These are phyloP conservation scores for Yarrowia bubula DNA, from an alignment of 805 yeast genomes.

Conservation along the genomic window DNA sequence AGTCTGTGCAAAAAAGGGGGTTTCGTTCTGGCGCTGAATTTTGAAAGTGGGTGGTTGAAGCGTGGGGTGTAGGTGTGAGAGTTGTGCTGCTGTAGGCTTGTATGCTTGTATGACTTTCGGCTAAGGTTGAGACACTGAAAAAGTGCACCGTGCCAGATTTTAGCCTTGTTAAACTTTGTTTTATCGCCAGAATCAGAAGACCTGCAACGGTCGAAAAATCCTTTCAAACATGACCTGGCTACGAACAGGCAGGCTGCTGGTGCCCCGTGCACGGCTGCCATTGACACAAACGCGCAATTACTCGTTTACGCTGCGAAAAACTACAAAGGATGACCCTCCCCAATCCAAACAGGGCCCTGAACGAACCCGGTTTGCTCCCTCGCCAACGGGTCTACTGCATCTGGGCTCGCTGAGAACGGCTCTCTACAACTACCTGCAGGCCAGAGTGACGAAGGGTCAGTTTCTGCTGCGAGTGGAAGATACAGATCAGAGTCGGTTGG, in stretches of 20 bases:
- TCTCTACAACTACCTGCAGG: constrained; percentile 78
- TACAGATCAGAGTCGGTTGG: constrained; percentile 80
- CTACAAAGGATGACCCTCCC: neutral
- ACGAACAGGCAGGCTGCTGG: neutral
- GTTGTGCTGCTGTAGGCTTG: no score
- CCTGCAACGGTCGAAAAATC: neutral
- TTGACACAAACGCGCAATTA: neutral
- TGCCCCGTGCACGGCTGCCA: neutral
- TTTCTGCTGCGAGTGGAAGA: constrained; percentile 86
- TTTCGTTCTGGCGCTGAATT: constrained; percentile 19
- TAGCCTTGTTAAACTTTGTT: neutral
- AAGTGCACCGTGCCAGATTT: constrained; percentile 2
- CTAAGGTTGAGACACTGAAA: constrained; percentile 1
- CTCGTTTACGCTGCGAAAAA: neutral
- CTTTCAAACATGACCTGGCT: neutral
- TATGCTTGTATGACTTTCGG: neutral
- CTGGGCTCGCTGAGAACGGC: constrained; percentile 94
- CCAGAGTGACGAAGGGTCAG: constrained; percentile 73
- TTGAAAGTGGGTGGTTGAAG: neutral
- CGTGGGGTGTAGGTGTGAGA: neutral
- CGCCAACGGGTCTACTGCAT: constrained; percentile 96
- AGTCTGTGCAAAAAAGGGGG: constrained; percentile 23
- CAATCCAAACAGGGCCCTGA: constrained; percentile 39
- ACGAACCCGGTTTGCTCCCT: constrained; percentile 93
- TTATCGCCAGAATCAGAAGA: neutral